Evolutionary conservation across 306 rosid species (phyloP), one percentile per base, ranked within the genome.

Genomic region (Castanea sativa): DNA sequence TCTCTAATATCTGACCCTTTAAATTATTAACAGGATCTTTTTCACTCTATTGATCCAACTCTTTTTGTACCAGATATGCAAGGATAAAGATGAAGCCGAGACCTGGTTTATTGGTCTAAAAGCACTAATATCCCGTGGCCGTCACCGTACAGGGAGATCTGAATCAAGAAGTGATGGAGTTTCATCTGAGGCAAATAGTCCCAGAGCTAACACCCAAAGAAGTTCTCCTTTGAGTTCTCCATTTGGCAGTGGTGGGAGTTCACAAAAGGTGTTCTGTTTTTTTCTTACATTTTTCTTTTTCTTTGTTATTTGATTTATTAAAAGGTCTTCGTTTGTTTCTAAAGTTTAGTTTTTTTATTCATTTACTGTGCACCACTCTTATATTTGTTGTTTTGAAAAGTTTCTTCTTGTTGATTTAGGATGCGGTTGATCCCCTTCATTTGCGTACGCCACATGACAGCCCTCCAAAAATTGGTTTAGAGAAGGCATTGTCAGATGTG

Each of bases 11-110:
- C 19, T 7, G 11, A 64, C 20, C 18, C 72, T 8, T 33, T 4
- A 18, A 19, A 67, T 33, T 67, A 35, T 21, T 21, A 38, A 19
- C 25, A n/a, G 80, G 52, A 68, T 55, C 70, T 75, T 70, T 83
- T 77, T 69, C 78, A 83, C 74, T 73, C 73, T 81, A 16, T 75
- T 82, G 75, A 63, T 81, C 52, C 79, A 86, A 53, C 71, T 85
- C 72, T 61, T 81, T 76, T 35, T 81, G 41, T 76, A 80, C 92
- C 85, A 95, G 99, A 95, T 95, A 78, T 95, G 99, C 90, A 95
- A 95, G 85, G 99, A 95, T 88, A 95, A 95, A 91, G 99, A 93
- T 85, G 99, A 95, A 88, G 97, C 99, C 69, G 99, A 95, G 85
- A 97, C 90, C 76, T 95, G 99, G 99, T 95, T 95, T 81, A 95